Conservation (phyloP, 176 grass and related monocot genomes). For the Saccharum officinarum region DNA sequence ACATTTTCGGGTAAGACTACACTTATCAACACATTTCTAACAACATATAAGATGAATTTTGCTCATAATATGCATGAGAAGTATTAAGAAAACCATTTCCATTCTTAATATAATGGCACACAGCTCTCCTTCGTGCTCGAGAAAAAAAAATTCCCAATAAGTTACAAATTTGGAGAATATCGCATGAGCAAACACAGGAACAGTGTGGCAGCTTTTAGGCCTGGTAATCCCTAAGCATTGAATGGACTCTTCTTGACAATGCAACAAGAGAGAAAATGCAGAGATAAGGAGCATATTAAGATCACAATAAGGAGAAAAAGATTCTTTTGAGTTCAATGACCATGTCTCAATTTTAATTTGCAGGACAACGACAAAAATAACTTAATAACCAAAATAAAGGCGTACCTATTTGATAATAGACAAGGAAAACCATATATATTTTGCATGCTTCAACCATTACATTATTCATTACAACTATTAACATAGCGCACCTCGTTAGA, state of each 20-base stretch:
- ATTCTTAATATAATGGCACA: background rate
- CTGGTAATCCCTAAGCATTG: background rate
- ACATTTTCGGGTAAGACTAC: background rate
- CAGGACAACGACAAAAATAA: background rate
- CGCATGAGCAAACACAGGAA: background rate
- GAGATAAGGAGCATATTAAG: background rate
- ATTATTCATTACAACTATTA: constrained; percentile 13
- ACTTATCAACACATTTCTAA: background rate
- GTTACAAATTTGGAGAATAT: background rate
- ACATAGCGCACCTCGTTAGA: constrained; percentile 69
- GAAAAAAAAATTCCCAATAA: background rate
- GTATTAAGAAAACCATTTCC: background rate
- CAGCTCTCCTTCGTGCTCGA: background rate
- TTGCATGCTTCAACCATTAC: constrained; percentile 13
- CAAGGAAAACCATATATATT: background rate
- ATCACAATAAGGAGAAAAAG: background rate
- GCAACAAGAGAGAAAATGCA: constrained; percentile 5
- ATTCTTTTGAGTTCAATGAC: background rate
- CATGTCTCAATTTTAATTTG: background rate
- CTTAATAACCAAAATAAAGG: background rate
- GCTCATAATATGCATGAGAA: background rate
- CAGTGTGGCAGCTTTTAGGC: background rate
- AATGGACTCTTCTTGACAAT: constrained; percentile 16
- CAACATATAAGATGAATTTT: background rate
- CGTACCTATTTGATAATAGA: background rate